A percentile compares a stretch with the other conserved stretches of the same genome.
These are phyloP conservation scores for Termitomyces eurrhizus DNA, from an alignment of 768 basidiomycete genomes.

Conservation along the genomic window DNA sequence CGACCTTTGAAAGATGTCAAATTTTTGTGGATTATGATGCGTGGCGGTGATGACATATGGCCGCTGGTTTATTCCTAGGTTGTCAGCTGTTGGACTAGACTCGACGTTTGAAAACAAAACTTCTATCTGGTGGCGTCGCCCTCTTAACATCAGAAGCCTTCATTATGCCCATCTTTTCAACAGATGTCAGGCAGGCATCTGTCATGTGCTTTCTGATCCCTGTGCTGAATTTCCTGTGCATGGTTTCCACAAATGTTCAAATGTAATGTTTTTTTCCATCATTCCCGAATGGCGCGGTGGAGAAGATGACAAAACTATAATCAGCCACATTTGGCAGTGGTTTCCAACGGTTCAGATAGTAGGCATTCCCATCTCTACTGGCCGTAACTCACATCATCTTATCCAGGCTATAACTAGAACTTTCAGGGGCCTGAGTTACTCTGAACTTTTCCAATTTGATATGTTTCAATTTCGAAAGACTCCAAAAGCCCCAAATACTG, in stretches of 20 bases:
- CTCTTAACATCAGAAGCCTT: conserved; percentile 1
- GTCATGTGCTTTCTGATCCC: neutral
- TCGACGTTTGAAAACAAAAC: neutral
- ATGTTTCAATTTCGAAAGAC: neutral
- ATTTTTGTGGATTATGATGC: neutral
- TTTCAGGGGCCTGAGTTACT: no score
- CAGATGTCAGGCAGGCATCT: neutral
- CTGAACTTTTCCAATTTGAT: neutral
- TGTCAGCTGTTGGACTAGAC: neutral
- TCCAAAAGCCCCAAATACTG: neutral
- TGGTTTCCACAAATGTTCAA: neutral
- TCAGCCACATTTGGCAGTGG: neutral
- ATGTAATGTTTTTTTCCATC: no score
- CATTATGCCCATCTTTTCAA: neutral
- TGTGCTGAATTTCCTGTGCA: neutral
- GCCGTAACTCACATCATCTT: no score
- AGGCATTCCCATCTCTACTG: neutral
- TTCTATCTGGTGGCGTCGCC: conserved; percentile 1
- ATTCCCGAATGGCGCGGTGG: neutral
- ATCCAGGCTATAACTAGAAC: neutral
- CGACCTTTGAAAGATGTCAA: neutral
- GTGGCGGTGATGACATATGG: neutral
- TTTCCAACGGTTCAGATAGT: neutral
- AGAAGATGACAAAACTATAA: neutral
- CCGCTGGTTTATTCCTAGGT: neutral